Percentiles rank a stretch among this genome's conserved stretches.
These are phyloP conservation scores for Paramecium sexaurelia DNA, from an alignment of 73 alveolate genomes.

Conservation along the genomic window DNA sequence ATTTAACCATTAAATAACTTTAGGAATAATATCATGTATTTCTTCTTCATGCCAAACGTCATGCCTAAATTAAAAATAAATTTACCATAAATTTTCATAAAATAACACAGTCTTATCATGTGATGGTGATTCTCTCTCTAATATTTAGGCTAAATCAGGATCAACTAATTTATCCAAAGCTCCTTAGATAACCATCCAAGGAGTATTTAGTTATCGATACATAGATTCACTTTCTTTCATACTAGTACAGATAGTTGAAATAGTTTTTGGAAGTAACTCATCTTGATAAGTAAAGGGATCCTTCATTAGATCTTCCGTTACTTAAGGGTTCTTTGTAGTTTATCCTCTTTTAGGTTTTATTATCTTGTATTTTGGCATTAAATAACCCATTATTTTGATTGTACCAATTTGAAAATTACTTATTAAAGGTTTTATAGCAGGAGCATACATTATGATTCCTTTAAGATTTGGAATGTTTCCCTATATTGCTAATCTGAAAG, in stretches of 20 bases:
- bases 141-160: conserved; percentile 55
- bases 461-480: conserved; percentile 38
- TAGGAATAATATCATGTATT: conserved; percentile 47
- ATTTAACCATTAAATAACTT: conserved; percentile 57
- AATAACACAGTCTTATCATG: conserved; percentile 59
- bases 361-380: conserved; percentile 39
- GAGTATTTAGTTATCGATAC: conserved; percentile 20
- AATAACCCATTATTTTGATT: not conserved
- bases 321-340: conserved; percentile 53
- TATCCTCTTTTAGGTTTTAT: conserved; percentile 53
- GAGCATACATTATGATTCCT: conserved; percentile 65
- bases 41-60: conserved; percentile 70
- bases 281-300: conserved; percentile 61
- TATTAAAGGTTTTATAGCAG: conserved; percentile 51
- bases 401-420: not conserved
- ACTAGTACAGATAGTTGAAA: conserved; percentile 2
- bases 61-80: conserved; percentile 22
- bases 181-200: conserved; percentile 62
- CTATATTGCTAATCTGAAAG: conserved; percentile 37
- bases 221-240: conserved; percentile 36
- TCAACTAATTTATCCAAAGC: conserved; percentile 66
- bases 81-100: conserved; percentile 63
- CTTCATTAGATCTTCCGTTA: conserved; percentile 48
- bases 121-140: conserved; percentile 24
- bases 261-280: conserved; percentile 35